Evolutionary conservation across 345 rosid species (phyloP).

Genomic region (Eucalyptus globulus): DNA sequence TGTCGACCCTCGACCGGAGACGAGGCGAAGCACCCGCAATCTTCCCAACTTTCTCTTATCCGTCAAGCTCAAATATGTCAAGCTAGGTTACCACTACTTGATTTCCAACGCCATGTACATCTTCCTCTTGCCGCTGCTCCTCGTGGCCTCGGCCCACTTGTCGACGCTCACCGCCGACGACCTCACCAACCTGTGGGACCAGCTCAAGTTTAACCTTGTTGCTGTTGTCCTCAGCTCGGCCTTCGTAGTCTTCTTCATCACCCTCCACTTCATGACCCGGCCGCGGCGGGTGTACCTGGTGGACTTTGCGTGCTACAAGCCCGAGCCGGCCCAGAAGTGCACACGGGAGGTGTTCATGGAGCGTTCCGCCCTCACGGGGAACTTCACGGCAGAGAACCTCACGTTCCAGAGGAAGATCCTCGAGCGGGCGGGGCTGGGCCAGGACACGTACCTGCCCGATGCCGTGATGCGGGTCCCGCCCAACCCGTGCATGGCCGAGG

Average conservation of each 20-base stretch:
- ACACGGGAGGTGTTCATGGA: conserved; percentile 31
- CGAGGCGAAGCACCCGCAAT: conserved; percentile 2
- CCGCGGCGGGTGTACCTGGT: conserved; percentile 60
- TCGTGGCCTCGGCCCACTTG: conserved; percentile 30
- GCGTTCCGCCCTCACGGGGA: conserved; percentile 15
- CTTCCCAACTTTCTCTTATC: conserved; percentile 64
- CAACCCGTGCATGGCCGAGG: conserved; percentile 48
- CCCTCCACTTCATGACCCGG: conserved; percentile 54
- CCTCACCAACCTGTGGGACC: conserved; percentile 29
- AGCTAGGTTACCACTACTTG: conserved; percentile 71
- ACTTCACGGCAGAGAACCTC: conserved; percentile 50
- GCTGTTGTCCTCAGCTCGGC: conserved; percentile 21
- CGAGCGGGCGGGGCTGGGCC: conserved; percentile 75
- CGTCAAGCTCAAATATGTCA: conserved; percentile 58
- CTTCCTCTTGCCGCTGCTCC: conserved; percentile 25
- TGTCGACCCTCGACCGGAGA: background rate
- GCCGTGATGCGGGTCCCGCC: conserved; percentile 46
- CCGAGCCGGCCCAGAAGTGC: conserved; percentile 23
- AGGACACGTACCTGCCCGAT: conserved; percentile 65
- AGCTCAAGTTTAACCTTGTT: conserved; percentile 43
- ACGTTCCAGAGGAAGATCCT: conserved; percentile 76
- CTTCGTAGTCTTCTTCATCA: conserved; percentile 34
- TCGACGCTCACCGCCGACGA: conserved; percentile 32
- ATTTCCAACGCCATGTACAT: conserved; percentile 60
- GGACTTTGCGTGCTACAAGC: conserved; percentile 61